These are phyloP conservation scores for Letharia lupina DNA, from an alignment of 495 filamentous ascomycete genomes.

Conservation along the genomic window DNA sequence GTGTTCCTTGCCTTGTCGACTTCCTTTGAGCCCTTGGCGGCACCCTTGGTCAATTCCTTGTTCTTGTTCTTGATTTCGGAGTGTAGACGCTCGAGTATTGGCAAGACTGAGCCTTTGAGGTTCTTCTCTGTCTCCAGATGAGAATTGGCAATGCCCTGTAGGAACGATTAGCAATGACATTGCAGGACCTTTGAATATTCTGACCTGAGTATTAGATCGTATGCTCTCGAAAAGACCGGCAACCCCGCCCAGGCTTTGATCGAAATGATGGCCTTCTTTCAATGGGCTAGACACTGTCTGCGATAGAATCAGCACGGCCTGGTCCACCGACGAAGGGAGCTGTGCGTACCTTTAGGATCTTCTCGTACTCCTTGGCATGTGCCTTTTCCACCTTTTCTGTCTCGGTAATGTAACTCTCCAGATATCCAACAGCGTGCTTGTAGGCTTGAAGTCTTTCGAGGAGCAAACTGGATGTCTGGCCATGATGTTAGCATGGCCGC, in stretches of 20 bases:
- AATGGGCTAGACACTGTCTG: constrained; percentile 80
- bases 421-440: constrained; percentile 86
- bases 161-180: constrained; percentile 15
- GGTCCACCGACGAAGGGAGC: constrained; percentile 8
- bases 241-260: constrained; percentile 73
- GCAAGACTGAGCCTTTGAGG: constrained; percentile 72
- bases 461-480: constrained; percentile 65
- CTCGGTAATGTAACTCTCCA: constrained; percentile 78
- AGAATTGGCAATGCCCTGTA: constrained; percentile 68
- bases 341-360: constrained; percentile 66
- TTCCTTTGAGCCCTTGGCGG: constrained; percentile 76
- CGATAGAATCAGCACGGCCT: neutral
- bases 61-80: constrained; percentile 91
- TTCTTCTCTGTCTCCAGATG: constrained; percentile 83
- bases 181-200: constrained; percentile 10
- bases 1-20: constrained; percentile 79
- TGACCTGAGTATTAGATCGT: constrained; percentile 78
- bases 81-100: constrained; percentile 82
- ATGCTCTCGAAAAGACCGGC: constrained; percentile 88
- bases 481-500: neutral
- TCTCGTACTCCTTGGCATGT: constrained; percentile 91
- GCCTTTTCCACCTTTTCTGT: constrained; percentile 77
- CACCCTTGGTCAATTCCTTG: constrained; percentile 79
- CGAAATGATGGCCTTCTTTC: constrained; percentile 83
- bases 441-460: constrained; percentile 81